Evolutionary conservation across 768 basidiomycete genomes (phyloP).

Genomic region (Pholiota conissans): DNA sequence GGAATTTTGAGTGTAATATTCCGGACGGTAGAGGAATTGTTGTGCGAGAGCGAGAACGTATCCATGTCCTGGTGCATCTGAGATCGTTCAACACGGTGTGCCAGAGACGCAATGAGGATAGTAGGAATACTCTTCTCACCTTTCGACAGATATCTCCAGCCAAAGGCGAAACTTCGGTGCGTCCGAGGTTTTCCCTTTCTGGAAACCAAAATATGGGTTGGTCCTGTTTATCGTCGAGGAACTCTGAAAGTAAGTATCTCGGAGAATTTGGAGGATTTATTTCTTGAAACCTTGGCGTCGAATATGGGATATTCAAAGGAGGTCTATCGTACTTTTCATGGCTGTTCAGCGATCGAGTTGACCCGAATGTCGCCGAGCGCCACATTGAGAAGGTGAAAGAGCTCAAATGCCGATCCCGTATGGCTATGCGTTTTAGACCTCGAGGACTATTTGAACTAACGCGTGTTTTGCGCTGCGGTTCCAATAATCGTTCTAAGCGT

Average conservation of each 20-base stretch:
- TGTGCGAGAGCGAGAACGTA: not conserved
- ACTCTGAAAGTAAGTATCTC: slow-evolving; percentile 25
- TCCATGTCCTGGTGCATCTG: not conserved
- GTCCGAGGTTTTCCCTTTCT: slow-evolving; percentile 29
- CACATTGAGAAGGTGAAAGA: not conserved
- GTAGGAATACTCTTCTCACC: slow-evolving; percentile 9
- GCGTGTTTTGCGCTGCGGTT: not conserved
- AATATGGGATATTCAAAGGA: not conserved
- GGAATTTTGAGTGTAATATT: not conserved
- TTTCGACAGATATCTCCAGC: slow-evolving; percentile 6
- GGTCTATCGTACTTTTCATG: slow-evolving; percentile 3
- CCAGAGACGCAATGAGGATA: slow-evolving; percentile 2
- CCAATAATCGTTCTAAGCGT: not conserved
- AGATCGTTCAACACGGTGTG: not conserved
- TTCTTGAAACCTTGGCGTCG: slow-evolving; percentile 12
- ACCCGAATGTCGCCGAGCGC: not conserved
- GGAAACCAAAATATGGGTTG: slow-evolving; percentile 15
- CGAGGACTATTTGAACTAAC: slow-evolving; percentile 6
- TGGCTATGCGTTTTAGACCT: slow-evolving; percentile 7
- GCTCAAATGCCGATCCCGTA: not conserved
- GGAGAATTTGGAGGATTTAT: slow-evolving; percentile 14
- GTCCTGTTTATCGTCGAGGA: slow-evolving; percentile 14
- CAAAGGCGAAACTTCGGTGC: slow-evolving; percentile 30
- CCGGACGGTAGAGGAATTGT: not conserved
- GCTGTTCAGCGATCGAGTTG: slow-evolving; percentile 1